Base-by-base conservation (phyloP, 73 alveolate genomes). In the Paramecium sonneborni region DNA sequence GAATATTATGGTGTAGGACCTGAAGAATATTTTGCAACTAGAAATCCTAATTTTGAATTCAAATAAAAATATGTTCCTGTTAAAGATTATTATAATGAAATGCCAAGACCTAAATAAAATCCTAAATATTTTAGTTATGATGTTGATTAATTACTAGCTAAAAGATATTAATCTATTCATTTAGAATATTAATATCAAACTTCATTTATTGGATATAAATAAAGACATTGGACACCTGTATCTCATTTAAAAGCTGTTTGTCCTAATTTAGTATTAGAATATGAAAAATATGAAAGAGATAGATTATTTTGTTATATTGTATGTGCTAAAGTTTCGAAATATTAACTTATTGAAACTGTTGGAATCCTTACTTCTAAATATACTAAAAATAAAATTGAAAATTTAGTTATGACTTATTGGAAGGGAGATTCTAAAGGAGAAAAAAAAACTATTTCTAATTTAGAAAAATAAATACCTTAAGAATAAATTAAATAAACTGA, bases 1-100 rank as follows among this genome's bases (percentile, higher is more conserved):
- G 90, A 79, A 79, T 79, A 79, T 23, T 79, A 79, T 79, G 90
- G 90, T 2, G 90, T 79, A 12, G 69, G 76, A 23, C 90, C 90
- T 43, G 90, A 79, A 8, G 90, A 79, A 43, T 79, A 79, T 44
- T 79, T 79, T 79, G 90, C 90, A 2, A 79, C 90, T 8, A 79
- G 55, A 44, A 44, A 79, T 79, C 90, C 90, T 20, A 38, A 79
- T 44, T 79, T 79, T 43, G 72, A 38, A 23, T 79, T 79, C 52
- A 79, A 79, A 21, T 23, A 38, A 10, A 79, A 44, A 44, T 79
- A 79, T 44, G 90, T 79, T 62, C 69, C 69, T 26, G 52, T 46
- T 12, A 23, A 79, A 12, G 90, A 79, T 30, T 79, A 79, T 46
- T 79, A 79, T 44, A 79, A 79, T 79, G 90, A 79, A 44, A 39